Base-by-base conservation (phyloP, 2,329 filamentous ascomycete genomes). In the Colletotrichum truncatum region DNA sequence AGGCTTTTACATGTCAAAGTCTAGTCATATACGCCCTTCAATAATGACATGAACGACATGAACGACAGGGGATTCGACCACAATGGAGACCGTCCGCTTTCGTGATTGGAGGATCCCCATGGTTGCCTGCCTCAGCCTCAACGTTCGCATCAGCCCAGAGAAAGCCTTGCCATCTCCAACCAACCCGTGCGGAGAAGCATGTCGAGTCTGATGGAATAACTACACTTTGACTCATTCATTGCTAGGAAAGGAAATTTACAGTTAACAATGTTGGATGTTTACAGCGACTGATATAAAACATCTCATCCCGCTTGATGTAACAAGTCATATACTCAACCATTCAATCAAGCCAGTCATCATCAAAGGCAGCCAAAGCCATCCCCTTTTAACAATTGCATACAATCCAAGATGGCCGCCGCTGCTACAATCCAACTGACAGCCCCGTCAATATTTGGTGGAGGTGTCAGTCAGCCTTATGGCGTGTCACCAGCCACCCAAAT, bases 341-440 rank as follows among this genome's bases (percentile, higher is more conserved):
- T n/a, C n/a, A n/a, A n/a, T n/a, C n/a, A n/a, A n/a, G n/a, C n/a
- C n/a, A n/a, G n/a, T n/a, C n/a, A n/a, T n/a, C n/a, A n/a, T n/a
- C n/a, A n/a, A n/a, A n/a, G n/a, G n/a, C n/a, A n/a, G n/a, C n/a
- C n/a, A n/a, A n/a, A n/a, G n/a, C n/a, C n/a, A n/a, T n/a, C n/a
- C n/a, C n/a, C n/a, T n/a, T n/a, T n/a, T n/a, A n/a, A n/a, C n/a
- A n/a, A 18, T 25, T 28, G 18, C 21, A 48, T 39, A 6, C 7
- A 46, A 41, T 23, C 43, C 21, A 21, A 16, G 34, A 77, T 77
- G 76, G 74, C 74, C 53, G 71, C 75, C 14, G 75, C 75, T 53
- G 76, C 74, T 23, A 72, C 75, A n/a, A 41, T 77, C 10, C 67
- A 71, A 57, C 66, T 74, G 14, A 52, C 70, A 36, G 14, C 52